Evolutionary conservation across 176 grass and related monocot genomes (phyloP).

Genomic region (Cocos nucifera): DNA sequence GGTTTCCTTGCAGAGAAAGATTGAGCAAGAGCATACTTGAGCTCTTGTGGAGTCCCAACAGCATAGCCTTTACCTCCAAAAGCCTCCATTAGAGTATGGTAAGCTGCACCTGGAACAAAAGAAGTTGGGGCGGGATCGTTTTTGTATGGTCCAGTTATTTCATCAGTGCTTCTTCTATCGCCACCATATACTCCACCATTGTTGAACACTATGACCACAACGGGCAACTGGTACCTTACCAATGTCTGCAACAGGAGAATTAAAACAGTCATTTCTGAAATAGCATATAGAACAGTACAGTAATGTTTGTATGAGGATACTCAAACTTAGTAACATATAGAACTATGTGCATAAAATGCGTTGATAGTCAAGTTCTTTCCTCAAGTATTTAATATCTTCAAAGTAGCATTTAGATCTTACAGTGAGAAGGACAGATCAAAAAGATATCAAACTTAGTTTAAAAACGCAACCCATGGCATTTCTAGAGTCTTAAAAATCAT

Average conservation of each 20-base stretch:
- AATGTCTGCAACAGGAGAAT: conserved; percentile 43
- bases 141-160: conserved; percentile 76
- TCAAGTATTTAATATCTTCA: no score
- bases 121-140: conserved; percentile 91
- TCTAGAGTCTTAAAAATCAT: no score
- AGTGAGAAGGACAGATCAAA: no score
- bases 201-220: conserved; percentile 86
- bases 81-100: conserved; percentile 80
- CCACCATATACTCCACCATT: conserved; percentile 93
- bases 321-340: no score
- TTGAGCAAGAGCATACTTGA: conserved; percentile 58
- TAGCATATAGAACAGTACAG: no score
- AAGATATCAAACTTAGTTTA: no score
- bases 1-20: conserved; percentile 64
- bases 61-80: conserved; percentile 83
- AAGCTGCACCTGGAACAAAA: conserved; percentile 63
- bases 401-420: no score
- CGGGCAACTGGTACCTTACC: conserved; percentile 69
- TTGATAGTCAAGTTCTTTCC: no score
- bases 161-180: conserved; percentile 68
- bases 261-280: no score
- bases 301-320: no score
- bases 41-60: conserved; percentile 51
- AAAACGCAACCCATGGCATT: no score
- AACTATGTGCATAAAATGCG: no score